These are phyloP conservation scores for Magnusiomyces suaveolens DNA, from an alignment of 1,139 yeast genomes.

Conservation along the genomic window DNA sequence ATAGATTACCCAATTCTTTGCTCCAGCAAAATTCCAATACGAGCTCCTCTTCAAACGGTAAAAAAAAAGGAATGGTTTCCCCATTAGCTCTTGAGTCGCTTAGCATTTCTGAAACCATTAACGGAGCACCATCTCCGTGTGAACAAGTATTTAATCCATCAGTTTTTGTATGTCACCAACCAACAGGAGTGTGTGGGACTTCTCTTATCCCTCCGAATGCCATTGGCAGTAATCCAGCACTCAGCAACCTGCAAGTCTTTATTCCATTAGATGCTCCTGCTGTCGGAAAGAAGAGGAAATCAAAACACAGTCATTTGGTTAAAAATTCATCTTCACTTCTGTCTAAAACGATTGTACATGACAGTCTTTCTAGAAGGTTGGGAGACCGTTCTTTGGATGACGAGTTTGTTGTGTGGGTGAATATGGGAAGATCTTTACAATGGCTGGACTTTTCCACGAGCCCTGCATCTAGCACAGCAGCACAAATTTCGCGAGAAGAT, in stretches of 20 bases:
- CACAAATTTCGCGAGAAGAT: conserved; percentile 25
- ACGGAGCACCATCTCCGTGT: neutral
- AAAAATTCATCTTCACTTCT: conserved; percentile 35
- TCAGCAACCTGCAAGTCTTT: conserved; percentile 1
- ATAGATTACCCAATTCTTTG: neutral
- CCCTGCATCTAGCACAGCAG: conserved; percentile 13
- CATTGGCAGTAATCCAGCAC: conserved; percentile 1
- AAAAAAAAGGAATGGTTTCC: neutral
- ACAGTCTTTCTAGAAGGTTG: conserved; percentile 28
- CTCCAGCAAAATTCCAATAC: neutral
- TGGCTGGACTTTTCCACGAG: conserved; percentile 28
- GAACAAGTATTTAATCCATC: neutral
- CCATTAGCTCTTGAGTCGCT: neutral
- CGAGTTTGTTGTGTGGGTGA: conserved; percentile 28
- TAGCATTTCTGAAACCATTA: neutral
- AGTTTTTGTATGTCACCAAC: conserved; percentile 2
- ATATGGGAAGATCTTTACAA: conserved; percentile 31
- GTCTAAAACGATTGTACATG: conserved; percentile 34
- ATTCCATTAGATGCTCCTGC: conserved; percentile 7
- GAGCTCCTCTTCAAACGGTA: neutral
- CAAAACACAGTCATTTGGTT: conserved; percentile 30
- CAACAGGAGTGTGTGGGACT: conserved; percentile 1
- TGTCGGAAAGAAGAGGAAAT: conserved; percentile 18
- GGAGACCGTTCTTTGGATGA: conserved; percentile 24
- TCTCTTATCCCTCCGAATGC: conserved; percentile 4